phyloP scores from a whole-genome alignment of 1,284 basidiomycete species.

The Ceratobasidium sp. region DNA sequence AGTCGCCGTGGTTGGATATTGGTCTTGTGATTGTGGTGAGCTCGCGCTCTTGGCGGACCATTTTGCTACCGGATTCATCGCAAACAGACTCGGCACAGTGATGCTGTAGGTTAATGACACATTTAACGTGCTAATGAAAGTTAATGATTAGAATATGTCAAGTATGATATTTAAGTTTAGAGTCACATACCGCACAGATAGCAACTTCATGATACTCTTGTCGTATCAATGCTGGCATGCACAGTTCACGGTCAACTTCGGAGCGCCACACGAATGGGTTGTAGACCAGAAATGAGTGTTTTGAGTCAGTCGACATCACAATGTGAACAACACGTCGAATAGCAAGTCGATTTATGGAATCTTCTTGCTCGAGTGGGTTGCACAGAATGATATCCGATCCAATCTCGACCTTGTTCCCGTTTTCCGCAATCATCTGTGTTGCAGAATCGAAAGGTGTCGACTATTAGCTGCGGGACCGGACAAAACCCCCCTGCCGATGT shows the following conservation, averaged over 20 bases:
- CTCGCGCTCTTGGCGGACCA: conserved; percentile 22
- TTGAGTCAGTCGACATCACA: background rate
- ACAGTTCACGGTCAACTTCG: background rate
- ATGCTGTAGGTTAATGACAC: conserved; percentile 25
- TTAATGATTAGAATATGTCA: background rate
- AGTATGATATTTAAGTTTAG: background rate
- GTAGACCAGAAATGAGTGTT: background rate
- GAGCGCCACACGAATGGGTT: conserved; percentile 6
- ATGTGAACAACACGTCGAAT: background rate
- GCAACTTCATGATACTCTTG: background rate
- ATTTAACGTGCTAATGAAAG: conserved; percentile 1
- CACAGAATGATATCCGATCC: background rate
- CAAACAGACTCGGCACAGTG: conserved; percentile 3
- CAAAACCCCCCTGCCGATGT: no score
- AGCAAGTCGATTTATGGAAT: background rate
- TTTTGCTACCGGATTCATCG: background rate
- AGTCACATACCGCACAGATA: background rate
- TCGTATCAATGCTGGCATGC: background rate
- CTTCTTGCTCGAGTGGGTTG: background rate
- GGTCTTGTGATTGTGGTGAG: background rate
- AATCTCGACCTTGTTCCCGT: background rate
- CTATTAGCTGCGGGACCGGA: no score
- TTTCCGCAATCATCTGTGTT: background rate
- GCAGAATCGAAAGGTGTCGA: background rate
- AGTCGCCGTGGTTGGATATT: background rate